Percentiles rank a stretch among this genome's conserved stretches.
Evolutionary conservation across 352 stramenopile species (phyloP).

Genomic region (Pythium volutum): DNA sequence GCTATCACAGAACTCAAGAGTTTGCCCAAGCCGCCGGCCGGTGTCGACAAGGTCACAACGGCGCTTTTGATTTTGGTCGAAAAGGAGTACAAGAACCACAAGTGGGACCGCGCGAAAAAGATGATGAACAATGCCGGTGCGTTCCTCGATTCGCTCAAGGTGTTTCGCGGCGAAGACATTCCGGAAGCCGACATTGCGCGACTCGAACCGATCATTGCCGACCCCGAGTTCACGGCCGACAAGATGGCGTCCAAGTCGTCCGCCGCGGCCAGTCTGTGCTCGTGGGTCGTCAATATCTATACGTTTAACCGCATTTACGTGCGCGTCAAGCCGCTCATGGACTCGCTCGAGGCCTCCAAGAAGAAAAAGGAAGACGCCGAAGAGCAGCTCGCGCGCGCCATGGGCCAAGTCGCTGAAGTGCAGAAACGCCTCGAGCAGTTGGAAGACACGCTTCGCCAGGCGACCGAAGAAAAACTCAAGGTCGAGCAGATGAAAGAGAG

Average conservation of each 20-base stretch:
- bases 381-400: constrained; percentile 69
- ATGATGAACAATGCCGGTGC: constrained; percentile 94
- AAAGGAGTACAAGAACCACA: constrained; percentile 92
- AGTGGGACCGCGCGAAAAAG: constrained; percentile 94
- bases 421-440: constrained; percentile 74
- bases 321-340: constrained; percentile 92
- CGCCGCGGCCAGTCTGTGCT: constrained; percentile 88
- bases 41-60: constrained; percentile 93
- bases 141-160: constrained; percentile 89
- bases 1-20: constrained; percentile 97
- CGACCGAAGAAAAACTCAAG: constrained; percentile 90
- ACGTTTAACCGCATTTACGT: constrained; percentile 91
- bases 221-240: constrained; percentile 91
- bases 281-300: constrained; percentile 94
- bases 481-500: constrained; percentile 91
- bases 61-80: constrained; percentile 91
- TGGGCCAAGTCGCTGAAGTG: constrained; percentile 80
- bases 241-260: constrained; percentile 93
- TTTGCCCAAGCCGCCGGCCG: constrained; percentile 92
- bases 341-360: constrained; percentile 82
- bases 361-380: constrained; percentile 77
- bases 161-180: constrained; percentile 91
- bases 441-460: constrained; percentile 75
- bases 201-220: constrained; percentile 84
- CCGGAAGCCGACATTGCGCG: constrained; percentile 79